Base-by-base conservation (phyloP, 2,329 filamentous ascomycete species). In the Aspergillus awamori region DNA sequence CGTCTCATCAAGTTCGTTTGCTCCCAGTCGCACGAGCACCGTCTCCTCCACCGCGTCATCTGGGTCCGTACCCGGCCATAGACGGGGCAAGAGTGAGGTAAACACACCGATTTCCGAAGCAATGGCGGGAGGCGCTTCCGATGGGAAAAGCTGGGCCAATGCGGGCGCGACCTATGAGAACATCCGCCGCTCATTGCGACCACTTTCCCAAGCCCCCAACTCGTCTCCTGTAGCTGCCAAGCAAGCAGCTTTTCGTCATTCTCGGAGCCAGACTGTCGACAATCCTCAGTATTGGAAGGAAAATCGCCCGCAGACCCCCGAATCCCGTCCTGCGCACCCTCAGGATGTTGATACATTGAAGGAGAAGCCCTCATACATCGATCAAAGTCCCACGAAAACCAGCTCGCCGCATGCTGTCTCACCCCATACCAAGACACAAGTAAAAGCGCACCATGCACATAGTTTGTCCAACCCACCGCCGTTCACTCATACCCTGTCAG, bases 51-150 rank as follows among this genome's bases (percentile, higher is more conserved):
- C 87, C 65, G 84, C 84, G n/a, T 92, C 91, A 36, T 87, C 86
- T 73, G 81, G 81, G 49, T 85, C 86, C 59, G 71, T 70, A 28
- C 67, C 75, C 56, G 82, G 83, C 53, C 91, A 94, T 72, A 90
- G 87, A 75, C 87, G 92, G 74, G 90, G 90, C 63, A 84, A 88
- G 75, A 94, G 91, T 77, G 91, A 95, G 81, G 85, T 85, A 60
- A 83, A 83, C 62, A 81, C 82, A 47, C 83, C 87, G 71, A 74
- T 82, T 67, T 77, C 81, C 45, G 71, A 73, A 53, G 62, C 58
- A 41, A 63, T 64, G 56, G 66, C 58, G 5, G 65, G 63, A 55
- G 66, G 66, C n/a, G 59, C 66, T 17, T 57, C 64, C 11, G 70
- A 71, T 26, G 54, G 51, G 53, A 63, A 62, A 52, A 65, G 30